phyloP scores from a whole-genome alignment of 495 filamentous ascomycete species.

The Penicillium pancosmium region DNA sequence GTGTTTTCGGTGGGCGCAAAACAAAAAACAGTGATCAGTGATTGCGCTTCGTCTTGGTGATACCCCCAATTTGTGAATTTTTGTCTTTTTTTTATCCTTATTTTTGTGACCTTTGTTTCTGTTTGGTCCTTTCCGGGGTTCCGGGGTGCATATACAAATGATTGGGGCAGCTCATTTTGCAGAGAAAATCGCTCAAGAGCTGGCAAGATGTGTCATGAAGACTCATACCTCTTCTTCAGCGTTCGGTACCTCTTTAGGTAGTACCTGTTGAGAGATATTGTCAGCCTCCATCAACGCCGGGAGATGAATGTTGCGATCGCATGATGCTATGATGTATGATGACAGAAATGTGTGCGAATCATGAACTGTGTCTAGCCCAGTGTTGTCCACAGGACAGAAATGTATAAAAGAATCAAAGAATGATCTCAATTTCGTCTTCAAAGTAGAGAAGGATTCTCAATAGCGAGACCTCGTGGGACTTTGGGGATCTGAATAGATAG shows the following conservation, averaged over 20 bases:
- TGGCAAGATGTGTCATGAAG: slow-evolving; percentile 28
- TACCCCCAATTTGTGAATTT: slow-evolving; percentile 36
- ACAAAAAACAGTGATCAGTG: slow-evolving; percentile 36
- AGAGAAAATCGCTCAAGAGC: not conserved
- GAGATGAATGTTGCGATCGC: slow-evolving; percentile 22
- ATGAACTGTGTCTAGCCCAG: slow-evolving; percentile 16
- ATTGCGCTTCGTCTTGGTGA: slow-evolving; percentile 49
- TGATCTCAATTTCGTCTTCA: not conserved
- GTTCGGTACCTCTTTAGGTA: slow-evolving; percentile 93
- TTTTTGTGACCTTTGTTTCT: slow-evolving; percentile 30
- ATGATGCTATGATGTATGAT: slow-evolving; percentile 39
- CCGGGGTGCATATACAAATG: slow-evolving; percentile 17
- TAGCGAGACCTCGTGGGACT: not conserved
- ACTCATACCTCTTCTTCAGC: slow-evolving; percentile 79
- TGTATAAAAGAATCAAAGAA: slow-evolving; percentile 20
- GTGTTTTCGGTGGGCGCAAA: slow-evolving; percentile 33
- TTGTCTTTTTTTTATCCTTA: slow-evolving; percentile 8
- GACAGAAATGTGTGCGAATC: slow-evolving; percentile 23
- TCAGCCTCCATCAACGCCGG: slow-evolving; percentile 15
- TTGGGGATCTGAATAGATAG: not conserved
- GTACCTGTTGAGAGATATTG: slow-evolving; percentile 62
- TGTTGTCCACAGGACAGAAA: slow-evolving; percentile 8
- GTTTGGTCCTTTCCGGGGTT: slow-evolving; percentile 22
- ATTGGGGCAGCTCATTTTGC: not conserved
- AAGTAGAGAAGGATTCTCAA: not conserved